Evolutionary conservation across 495 filamentous ascomycete genomes (phyloP), one percentile per base, ranked within the genome.

Genomic region (Penicillium lividum): DNA sequence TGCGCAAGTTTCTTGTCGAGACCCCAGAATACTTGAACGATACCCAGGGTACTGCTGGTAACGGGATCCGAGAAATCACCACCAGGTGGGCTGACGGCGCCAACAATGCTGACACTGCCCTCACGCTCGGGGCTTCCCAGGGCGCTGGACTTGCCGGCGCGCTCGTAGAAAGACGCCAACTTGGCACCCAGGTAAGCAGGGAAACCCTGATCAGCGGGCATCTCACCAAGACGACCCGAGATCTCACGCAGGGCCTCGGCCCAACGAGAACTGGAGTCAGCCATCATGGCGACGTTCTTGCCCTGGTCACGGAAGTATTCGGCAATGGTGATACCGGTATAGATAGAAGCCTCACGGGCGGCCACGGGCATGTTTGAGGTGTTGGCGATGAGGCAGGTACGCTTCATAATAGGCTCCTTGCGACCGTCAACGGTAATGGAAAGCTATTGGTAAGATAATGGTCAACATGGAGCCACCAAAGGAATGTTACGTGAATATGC

Each of bases 301-400:
- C 94, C 94, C 78, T 97, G 93, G 68, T 99, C 94, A 73, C 94
- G 89, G 84, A 97, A 97, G 72, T 99, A 98, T 74, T 98, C 93
- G 44, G 95, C 92, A 7, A 98, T 88, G 2, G 94, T 98, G 64
- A 98, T 98, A 72, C 95, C 94, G 34, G 94, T 99, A 77, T 98
- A 99, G 70, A 99, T 99, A 46, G 94, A 99, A 58, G 94, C 94
- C 74, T 99, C 94, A 78, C 94, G 92, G 51, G 94, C 94, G 56
- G 94, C 94, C 68, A 99, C 94, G 61, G 94, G 94, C 94, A 99
- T 99, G 81, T 99, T 99, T 57, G 94, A 99, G 29, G 94, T 99
- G 74, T 99, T 99, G 68, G 94, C 94, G 71, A 99, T 97, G 53
- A 99, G 83, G 43, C 91, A 93, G 52, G 94, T 98, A 67, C 94